These are phyloP conservation scores for Didymosphaeria variabile DNA, from an alignment of 2,329 filamentous ascomycete genomes.

Conservation along the genomic window DNA sequence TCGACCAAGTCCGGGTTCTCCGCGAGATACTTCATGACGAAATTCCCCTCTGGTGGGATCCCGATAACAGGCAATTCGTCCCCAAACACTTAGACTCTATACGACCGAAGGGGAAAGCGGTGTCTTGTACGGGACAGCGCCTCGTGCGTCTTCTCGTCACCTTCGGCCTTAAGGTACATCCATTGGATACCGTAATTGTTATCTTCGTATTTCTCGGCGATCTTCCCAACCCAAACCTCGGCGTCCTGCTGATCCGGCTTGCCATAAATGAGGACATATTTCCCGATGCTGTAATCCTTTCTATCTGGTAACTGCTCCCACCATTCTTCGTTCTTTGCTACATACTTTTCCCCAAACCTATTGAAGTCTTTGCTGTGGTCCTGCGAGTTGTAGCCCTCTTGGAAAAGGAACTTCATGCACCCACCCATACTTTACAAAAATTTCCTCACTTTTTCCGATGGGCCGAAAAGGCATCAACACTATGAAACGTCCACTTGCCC, in stretches of 20 bases:
- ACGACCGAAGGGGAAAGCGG: too few species aligned
- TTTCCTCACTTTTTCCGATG: background rate
- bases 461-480: background rate
- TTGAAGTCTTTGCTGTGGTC: background rate
- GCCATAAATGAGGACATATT: conserved; percentile 6
- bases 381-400: background rate
- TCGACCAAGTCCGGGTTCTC: too few species aligned
- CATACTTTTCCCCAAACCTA: background rate
- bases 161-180: background rate
- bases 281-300: background rate
- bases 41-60: too few species aligned
- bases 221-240: background rate
- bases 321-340: background rate
- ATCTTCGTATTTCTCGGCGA: background rate
- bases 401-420: background rate
- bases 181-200: conserved; percentile 4
- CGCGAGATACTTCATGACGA: too few species aligned
- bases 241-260: background rate
- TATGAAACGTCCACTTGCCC: background rate
- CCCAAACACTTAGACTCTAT: too few species aligned
- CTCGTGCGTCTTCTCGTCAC: too few species aligned
- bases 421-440: conserved; percentile 2
- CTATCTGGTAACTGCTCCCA: background rate
- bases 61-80: too few species aligned
- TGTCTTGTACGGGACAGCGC: too few species aligned